These are phyloP conservation scores for Helotiales sp. DNA, from an alignment of 2,329 filamentous ascomycete genomes.

Conservation along the genomic window DNA sequence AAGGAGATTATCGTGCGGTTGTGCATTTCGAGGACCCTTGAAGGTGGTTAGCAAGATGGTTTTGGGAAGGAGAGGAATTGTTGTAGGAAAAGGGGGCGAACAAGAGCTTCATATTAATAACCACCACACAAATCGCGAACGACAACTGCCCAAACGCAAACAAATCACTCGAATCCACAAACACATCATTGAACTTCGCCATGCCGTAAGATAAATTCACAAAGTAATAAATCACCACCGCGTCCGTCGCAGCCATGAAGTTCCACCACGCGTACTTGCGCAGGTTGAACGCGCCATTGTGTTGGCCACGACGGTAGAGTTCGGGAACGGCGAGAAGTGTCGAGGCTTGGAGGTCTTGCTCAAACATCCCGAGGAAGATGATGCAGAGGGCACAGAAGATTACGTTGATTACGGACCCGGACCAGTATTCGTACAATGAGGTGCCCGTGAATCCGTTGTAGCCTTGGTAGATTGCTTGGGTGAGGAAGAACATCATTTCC, in stretches of 20 bases:
- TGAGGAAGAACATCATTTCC: slow-evolving; percentile 76
- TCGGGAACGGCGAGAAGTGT: slow-evolving; percentile 89
- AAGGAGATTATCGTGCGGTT: slow-evolving; percentile 73
- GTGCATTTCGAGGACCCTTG: slow-evolving; percentile 73
- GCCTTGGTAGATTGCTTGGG: slow-evolving; percentile 79
- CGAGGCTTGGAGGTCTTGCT: slow-evolving; percentile 80
- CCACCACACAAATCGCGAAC: slow-evolving; percentile 70
- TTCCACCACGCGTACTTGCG: slow-evolving; percentile 79
- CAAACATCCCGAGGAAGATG: slow-evolving; percentile 87
- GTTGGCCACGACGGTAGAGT: slow-evolving; percentile 82
- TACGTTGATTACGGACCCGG: slow-evolving; percentile 69
- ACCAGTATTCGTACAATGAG: slow-evolving; percentile 88
- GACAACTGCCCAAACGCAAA: slow-evolving; percentile 75
- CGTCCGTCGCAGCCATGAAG: slow-evolving; percentile 72
- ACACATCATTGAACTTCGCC: slow-evolving; percentile 60
- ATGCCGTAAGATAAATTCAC: slow-evolving; percentile 67
- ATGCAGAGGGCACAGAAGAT: slow-evolving; percentile 87
- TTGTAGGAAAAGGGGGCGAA: slow-evolving; percentile 51
- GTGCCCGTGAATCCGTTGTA: slow-evolving; percentile 89
- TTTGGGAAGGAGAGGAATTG: background rate
- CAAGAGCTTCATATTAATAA: slow-evolving; percentile 78
- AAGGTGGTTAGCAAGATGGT: slow-evolving; percentile 40
- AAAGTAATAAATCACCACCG: slow-evolving; percentile 76
- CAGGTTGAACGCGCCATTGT: slow-evolving; percentile 77
- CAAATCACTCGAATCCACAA: slow-evolving; percentile 56